Base-by-base conservation (phyloP, 2,329 filamentous ascomycete species). In the Talaromyces piceae region DNA sequence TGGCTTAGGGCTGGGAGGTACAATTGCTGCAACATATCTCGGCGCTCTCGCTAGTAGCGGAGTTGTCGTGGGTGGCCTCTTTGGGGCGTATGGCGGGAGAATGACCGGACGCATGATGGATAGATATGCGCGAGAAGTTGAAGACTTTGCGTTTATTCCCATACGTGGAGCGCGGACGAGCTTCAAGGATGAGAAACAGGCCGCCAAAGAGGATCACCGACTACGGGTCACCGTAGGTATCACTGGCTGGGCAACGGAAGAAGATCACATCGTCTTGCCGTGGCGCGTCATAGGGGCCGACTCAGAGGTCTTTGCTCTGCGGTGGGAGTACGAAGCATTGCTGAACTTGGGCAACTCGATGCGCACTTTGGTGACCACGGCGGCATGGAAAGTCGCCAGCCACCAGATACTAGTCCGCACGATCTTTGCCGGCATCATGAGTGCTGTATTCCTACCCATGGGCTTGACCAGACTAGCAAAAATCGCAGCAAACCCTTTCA, bases 81-180 rank as follows among this genome's bases (percentile, higher is more conserved):
- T 97, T 62, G 93, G 93, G 7, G 88, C 93, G n/a, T 95, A 94
- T 63, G 87, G 87, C 41, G 83, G 85, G 1, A 81, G 84, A 30
- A 91, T 95, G 77, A 87, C 87, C 0, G 82, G 84, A 48, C 85
- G 90, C 65, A 88, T 91, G 77, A 87, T 96, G 77, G 88, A 95
- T 57, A 77, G 84, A n/a, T 95, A 94, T 65, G 80, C 86, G 9
- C 83, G 83, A 58, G 89, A 95, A 57, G 84, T 97, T 13, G 83
- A 88, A 60, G 91, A 97, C 63, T 95, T 96, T 67, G 88, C 82
- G 0, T 88, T 97, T 60, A 70, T 95, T 9, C 87, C 89, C 0
- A 74, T 95, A 13, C 80, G 82, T 48, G 78, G 79, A 12, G 63
- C 71, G 12, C 65, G 63, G 41, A 61, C 82, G 55, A 65, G 76